Conservation (phyloP, 352 stramenopile genomes). For the Phytophthora constricta region DNA sequence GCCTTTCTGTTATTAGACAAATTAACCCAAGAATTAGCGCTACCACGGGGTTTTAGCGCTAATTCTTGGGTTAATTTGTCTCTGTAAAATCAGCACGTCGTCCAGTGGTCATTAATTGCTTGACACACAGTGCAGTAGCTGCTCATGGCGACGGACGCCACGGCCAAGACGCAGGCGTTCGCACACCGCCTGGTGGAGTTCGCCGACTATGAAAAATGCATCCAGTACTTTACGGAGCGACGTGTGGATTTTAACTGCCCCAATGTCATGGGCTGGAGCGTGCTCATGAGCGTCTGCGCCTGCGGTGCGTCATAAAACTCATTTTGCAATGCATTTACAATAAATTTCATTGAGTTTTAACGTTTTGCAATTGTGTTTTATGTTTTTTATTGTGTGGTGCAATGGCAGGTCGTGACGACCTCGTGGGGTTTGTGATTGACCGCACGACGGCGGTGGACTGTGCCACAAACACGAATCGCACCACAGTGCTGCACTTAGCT, state of each 20-base stretch:
- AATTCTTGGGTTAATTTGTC: too few species aligned
- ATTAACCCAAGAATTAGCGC: too few species aligned
- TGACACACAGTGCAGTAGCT: too few species aligned
- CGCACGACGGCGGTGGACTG: constrained; percentile 63
- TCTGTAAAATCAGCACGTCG: too few species aligned
- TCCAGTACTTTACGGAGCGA: constrained; percentile 68
- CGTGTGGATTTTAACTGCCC: constrained; percentile 63
- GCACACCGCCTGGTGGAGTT: constrained; percentile 83
- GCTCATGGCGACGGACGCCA: constrained; percentile 9
- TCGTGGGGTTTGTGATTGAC: constrained; percentile 63
- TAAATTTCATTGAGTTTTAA: too few species aligned
- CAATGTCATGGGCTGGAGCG: constrained; percentile 71
- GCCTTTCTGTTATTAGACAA: not conserved
- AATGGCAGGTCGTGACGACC: constrained; percentile 61
- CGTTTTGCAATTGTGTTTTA: not conserved
- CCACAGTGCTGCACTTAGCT: constrained; percentile 79
- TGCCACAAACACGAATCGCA: constrained; percentile 67
- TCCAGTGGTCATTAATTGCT: too few species aligned
- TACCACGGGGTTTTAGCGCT: too few species aligned
- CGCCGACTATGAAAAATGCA: constrained; percentile 56
- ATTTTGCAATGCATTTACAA: not conserved
- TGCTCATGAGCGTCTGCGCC: constrained; percentile 84
- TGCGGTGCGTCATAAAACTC: constrained; percentile 44
- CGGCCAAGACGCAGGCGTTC: constrained; percentile 60
- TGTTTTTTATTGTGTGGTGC: not conserved